Percentiles rank a stretch among this genome's conserved stretches.
These are phyloP conservation scores for Grigorovia jiainica DNA, from an alignment of 805 yeast species.

Conservation along the genomic window DNA sequence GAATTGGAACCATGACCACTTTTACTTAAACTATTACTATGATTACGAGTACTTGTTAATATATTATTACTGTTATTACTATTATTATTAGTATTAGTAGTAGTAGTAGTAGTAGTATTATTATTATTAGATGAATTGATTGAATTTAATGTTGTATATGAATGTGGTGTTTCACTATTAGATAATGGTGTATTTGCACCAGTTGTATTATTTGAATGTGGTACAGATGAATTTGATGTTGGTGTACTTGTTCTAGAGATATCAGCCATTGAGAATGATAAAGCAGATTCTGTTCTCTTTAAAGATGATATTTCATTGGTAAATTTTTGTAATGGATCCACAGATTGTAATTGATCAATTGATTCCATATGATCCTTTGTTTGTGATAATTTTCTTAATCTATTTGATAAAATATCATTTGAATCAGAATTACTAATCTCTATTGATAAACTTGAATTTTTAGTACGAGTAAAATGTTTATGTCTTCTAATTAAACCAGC, in stretches of 20 bases:
- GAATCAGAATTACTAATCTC: background rate
- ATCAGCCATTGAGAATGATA: constrained; percentile 21
- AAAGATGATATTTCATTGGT: constrained; percentile 8
- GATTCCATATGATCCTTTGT: constrained; percentile 1
- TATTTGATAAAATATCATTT: background rate
- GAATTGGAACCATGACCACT: too few relatives aligned
- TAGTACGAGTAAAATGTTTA: constrained; percentile 21
- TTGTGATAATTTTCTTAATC: constrained; percentile 2
- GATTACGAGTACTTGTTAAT: background rate
- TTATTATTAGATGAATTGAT: background rate
- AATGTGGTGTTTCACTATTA: constrained; percentile 3
- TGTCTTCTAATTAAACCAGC: constrained; percentile 85
- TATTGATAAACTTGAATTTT: constrained; percentile 2
- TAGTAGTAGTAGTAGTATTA: background rate
- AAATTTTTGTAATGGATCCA: constrained; percentile 1
- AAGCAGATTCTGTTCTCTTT: constrained; percentile 24
- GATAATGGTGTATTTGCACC: background rate
- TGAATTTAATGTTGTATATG: background rate
- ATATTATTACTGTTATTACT: background rate
- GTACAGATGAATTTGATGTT: constrained; percentile 8
- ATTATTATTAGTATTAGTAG: background rate
- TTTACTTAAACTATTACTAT: too few relatives aligned
- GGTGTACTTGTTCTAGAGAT: constrained; percentile 25
- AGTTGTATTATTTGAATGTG: background rate
- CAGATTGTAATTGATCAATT: constrained; percentile 1